Evolutionary conservation across 192 early-diverging fungal genomes (phyloP), one percentile per base, ranked within the genome.

Genomic region (Haplosporangium gracile): DNA sequence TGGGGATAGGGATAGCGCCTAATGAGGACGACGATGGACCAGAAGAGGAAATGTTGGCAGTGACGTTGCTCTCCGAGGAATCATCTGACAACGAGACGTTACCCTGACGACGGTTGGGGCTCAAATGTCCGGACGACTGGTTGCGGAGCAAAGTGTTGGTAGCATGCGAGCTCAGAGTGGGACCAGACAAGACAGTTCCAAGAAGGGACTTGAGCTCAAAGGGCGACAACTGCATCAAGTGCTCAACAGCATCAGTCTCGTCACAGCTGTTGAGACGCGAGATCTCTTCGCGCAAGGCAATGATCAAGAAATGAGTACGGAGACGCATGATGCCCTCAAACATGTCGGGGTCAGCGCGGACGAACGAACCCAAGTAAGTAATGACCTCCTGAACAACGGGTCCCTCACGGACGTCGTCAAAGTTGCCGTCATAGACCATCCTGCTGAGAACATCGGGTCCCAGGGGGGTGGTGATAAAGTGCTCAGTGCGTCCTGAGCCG

Each of bases 261-360:
- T 95, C 92, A 78, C 93, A 95, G 22, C 91, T 89, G 65, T 93
- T 91, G 78, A 95, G 89, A 36, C 94, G 90, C 29, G 93, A 92
- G 43, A 97, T 95, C 87, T 97, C 96, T 77, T 97, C 96, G 43
- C 96, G 90, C 82, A 97, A 89, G 15, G 96, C 96, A 90, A 97
- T 95, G 43, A 97, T 93, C 68, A 97, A 91, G 76, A 93, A 95
- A 82, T 97, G 95, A 0, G 94, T 96, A 34, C 96, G 93, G 24
- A 97, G 89, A 45, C 95, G 88, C 88, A 96, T 91, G 77, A 97
- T 96, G 72, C 96, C 96, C 36, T 95, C 93, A 89, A 97, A 97
- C 82, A 96, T 89, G 5, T 74, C 76, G 0, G 95, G 93, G 13
- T 89, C 88, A 24, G 92, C 90, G 5, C 94, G 91, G 38, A 96